Base-by-base conservation (phyloP, 345 rosid species). In the Reutealis trisperma region DNA sequence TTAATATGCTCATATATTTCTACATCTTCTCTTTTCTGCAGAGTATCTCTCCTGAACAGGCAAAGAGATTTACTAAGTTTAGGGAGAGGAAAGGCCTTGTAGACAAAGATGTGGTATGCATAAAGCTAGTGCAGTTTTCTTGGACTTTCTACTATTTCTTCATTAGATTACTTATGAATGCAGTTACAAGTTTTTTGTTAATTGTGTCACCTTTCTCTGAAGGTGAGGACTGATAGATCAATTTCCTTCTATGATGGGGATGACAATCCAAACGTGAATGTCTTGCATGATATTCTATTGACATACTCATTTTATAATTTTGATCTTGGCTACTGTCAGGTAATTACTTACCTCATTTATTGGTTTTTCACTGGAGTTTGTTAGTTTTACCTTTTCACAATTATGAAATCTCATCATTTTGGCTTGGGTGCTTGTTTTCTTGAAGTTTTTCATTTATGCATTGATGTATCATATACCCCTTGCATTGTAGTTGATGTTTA, bases 321-420 rank as follows among this genome's bases (percentile, higher is more conserved):
- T 51, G 99, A 96, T 84, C 95, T 96, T 59, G 97, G 99, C 72
- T 96, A 96, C 85, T 94, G 99, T 86, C 99, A 96, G 97, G 99
- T 94, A 84, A 80, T 76, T 71, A 37, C 76, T 72, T 75, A 72
- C 71, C 65, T 55, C 21, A 19, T 76, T 27, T 15, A 74, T 5
- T 65, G 27, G 14, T 30, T 51, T 45, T 22, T 51, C 30, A 18
- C 6, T 13, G 34, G 34, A 70, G 27, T 18, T 41, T 12, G 24
- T 51, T 75, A 25, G 30, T n/a, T 54, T 12, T 64, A 59, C 37
- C 37, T 75, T 55, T 41, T 32, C 25, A 60, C 15, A 44, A 44
- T 63, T 44, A 25, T 73, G 57, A 32, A 73, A 67, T 45, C 49
- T 71, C n/a, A 21, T 60, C 4, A 63, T 64, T 19, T 30, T 60